Evolutionary conservation across 2,329 filamentous ascomycete species (phyloP).

Genomic region (Phialophora chinensis): DNA sequence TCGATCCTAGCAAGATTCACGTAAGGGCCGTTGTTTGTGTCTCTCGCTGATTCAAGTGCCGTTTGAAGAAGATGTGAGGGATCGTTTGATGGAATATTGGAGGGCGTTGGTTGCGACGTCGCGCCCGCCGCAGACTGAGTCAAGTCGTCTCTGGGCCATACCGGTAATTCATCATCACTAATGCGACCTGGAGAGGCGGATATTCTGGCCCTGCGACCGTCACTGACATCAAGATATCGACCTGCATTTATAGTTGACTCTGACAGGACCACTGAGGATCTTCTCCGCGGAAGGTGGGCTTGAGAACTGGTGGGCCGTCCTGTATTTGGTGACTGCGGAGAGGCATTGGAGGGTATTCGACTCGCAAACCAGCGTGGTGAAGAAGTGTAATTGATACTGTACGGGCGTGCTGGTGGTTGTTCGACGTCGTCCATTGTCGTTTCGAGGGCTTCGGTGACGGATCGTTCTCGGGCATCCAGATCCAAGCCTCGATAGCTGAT

Average conservation of each 20-base stretch:
- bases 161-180: conserved; percentile 38
- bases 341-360: conserved; percentile 15
- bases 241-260: conserved; percentile 42
- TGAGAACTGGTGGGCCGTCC: conserved; percentile 6
- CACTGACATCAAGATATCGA: conserved; percentile 41
- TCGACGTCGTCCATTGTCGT: conserved; percentile 35
- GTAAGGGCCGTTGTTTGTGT: conserved; percentile 23
- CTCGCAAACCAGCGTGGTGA: conserved; percentile 29
- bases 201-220: conserved; percentile 48
- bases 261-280: conserved; percentile 50
- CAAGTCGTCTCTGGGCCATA: conserved; percentile 24
- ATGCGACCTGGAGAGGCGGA: conserved; percentile 51
- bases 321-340: not conserved
- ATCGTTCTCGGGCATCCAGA: conserved; percentile 37
- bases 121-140: conserved; percentile 17
- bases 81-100: conserved; percentile 32
- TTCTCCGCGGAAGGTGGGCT: conserved; percentile 46
- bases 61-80: conserved; percentile 38
- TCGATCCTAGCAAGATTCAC: conserved; percentile 35
- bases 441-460: conserved; percentile 37
- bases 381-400: conserved; percentile 38
- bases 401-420: conserved; percentile 25
- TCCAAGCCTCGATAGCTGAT: conserved; percentile 33
- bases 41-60: conserved; percentile 33
- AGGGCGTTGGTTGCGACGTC: conserved; percentile 20